A percentile compares a stretch with the other conserved stretches of the same genome.
Evolutionary conservation across 1,284 basidiomycete species (phyloP).

Genomic region (Inonotus hispidus): DNA sequence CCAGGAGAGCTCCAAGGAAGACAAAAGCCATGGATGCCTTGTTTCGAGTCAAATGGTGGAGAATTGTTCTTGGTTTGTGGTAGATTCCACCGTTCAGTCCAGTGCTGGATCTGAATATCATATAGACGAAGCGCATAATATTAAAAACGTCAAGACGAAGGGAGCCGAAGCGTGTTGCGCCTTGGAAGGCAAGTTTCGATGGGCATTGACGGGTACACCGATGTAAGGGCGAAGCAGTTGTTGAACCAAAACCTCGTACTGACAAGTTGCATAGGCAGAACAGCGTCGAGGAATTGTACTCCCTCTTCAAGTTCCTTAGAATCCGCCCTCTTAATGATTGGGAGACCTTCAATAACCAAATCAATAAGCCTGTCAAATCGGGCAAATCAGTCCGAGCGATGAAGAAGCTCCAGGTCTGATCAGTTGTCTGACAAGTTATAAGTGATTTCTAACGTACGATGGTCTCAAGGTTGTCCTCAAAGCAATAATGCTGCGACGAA

Average conservation of each 20-base stretch:
- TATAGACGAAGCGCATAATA: slow-evolving; percentile 93
- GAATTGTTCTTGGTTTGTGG: slow-evolving; percentile 72
- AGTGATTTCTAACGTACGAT: neutral
- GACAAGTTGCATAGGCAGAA: slow-evolving; percentile 55
- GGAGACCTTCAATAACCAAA: slow-evolving; percentile 72
- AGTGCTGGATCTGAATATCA: neutral
- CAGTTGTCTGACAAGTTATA: neutral
- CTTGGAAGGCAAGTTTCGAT: slow-evolving; percentile 74
- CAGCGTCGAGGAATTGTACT: slow-evolving; percentile 84
- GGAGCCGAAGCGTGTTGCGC: slow-evolving; percentile 77
- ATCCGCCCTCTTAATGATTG: slow-evolving; percentile 82
- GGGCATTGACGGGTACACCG: slow-evolving; percentile 90
- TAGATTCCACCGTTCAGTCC: slow-evolving; percentile 18
- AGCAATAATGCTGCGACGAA: slow-evolving; percentile 86
- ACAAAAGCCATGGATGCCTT: slow-evolving; percentile 57
- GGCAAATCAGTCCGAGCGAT: slow-evolving; percentile 70
- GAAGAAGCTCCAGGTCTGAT: slow-evolving; percentile 70
- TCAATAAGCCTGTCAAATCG: slow-evolving; percentile 75
- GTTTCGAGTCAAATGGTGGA: slow-evolving; percentile 79
- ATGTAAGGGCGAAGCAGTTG: slow-evolving; percentile 47
- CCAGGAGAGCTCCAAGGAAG: slow-evolving; percentile 31
- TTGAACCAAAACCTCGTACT: neutral
- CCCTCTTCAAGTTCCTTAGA: slow-evolving; percentile 85
- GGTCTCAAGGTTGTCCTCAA: slow-evolving; percentile 67
- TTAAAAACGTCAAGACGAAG: slow-evolving; percentile 90